These are phyloP conservation scores for Fusarium sp. DNA, from an alignment of 2,329 filamentous ascomycete species.

Conservation along the genomic window DNA sequence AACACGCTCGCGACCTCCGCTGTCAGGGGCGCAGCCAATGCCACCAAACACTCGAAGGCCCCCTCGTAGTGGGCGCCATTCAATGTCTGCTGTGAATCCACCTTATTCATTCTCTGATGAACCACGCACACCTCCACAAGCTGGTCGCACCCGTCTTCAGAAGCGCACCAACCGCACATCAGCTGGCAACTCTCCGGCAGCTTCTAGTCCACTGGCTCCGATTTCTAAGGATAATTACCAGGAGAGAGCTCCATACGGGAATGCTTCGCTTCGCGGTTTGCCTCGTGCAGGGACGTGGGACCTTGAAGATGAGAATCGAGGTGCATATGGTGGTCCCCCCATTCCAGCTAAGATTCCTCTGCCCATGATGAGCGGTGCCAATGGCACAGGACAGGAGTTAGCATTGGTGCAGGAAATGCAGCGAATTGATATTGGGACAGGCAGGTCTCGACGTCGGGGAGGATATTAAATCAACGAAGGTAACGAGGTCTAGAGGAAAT, in stretches of 20 bases:
- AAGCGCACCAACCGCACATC: constrained; percentile 69
- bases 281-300: constrained; percentile 66
- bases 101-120: constrained; percentile 50
- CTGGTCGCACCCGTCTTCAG: constrained; percentile 71
- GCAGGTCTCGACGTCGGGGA: constrained; percentile 65
- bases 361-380: constrained; percentile 62
- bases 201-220: constrained; percentile 65
- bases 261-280: constrained; percentile 52
- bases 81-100: constrained; percentile 55
- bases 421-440: constrained; percentile 73
- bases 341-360: constrained; percentile 79
- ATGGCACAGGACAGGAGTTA: constrained; percentile 61
- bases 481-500: constrained; percentile 37
- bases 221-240: constrained; percentile 65
- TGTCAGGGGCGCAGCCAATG: constrained; percentile 66
- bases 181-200: constrained; percentile 52
- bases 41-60: constrained; percentile 64
- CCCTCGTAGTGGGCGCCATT: constrained; percentile 65
- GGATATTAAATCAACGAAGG: constrained; percentile 53
- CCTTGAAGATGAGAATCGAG: constrained; percentile 65
- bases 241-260: constrained; percentile 54
- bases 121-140: constrained; percentile 50
- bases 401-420: constrained; percentile 79
- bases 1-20: constrained; percentile 58
- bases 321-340: constrained; percentile 63